These are phyloP conservation scores for Pleurotus salmoneostramineus DNA, from an alignment of 768 basidiomycete genomes.

Conservation along the genomic window DNA sequence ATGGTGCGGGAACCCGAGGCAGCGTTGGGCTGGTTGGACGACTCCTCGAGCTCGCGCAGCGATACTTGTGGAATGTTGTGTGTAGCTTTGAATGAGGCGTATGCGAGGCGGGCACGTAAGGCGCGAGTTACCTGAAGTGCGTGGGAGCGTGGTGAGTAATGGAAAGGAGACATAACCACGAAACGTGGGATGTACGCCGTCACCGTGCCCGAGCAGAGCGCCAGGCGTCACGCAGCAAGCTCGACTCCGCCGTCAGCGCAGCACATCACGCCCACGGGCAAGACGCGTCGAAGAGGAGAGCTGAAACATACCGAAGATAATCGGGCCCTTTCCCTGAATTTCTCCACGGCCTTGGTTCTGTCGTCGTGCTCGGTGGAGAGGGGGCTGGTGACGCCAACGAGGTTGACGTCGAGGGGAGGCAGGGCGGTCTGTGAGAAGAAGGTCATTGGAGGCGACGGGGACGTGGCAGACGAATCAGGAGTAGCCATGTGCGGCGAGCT, in stretches of 20 bases:
- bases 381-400: conserved; percentile 22
- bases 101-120: conserved; percentile 75
- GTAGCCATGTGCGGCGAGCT: conserved; percentile 61
- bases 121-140: conserved; percentile 69
- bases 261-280: conserved; percentile 18
- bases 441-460: conserved; percentile 71
- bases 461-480: conserved; percentile 78
- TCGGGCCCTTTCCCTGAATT: conserved; percentile 76
- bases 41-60: conserved; percentile 67
- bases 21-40: conserved; percentile 36
- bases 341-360: conserved; percentile 65
- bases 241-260: conserved; percentile 8
- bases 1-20: conserved; percentile 46
- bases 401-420: conserved; percentile 30
- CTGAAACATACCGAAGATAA: conserved; percentile 66
- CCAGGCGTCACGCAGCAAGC: background rate
- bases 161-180: background rate
- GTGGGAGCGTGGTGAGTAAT: conserved; percentile 28
- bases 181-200: conserved; percentile 13
- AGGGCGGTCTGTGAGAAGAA: conserved; percentile 47
- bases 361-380: conserved; percentile 53
- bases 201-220: background rate
- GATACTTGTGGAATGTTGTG: conserved; percentile 66
- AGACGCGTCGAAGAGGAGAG: conserved; percentile 46
- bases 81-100: conserved; percentile 81